Percentiles rank a stretch among this genome's conserved stretches.
Evolutionary conservation across 1,139 yeast species (phyloP).

Genomic region (Yamadazyma oceani): DNA sequence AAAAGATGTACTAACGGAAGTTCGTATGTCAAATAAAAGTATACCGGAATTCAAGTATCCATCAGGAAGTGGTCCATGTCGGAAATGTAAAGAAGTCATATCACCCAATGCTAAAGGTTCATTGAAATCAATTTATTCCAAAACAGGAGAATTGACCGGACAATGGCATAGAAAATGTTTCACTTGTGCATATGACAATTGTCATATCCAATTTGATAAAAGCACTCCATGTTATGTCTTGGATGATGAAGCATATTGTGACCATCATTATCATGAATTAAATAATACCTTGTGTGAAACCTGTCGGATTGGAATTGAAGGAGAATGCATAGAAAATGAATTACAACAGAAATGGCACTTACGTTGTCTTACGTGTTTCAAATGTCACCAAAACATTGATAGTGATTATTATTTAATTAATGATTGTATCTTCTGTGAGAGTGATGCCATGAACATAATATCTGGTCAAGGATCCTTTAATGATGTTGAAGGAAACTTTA

Average conservation of each 20-base stretch:
- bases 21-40: slow-evolving; percentile 6
- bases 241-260: slow-evolving; percentile 79
- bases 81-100: slow-evolving; percentile 55
- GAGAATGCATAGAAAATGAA: slow-evolving; percentile 83
- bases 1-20: slow-evolving; percentile 2
- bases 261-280: slow-evolving; percentile 71
- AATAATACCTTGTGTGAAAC: slow-evolving; percentile 73
- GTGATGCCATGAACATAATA: slow-evolving; percentile 31
- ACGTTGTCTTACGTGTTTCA: slow-evolving; percentile 57
- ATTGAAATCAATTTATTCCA: slow-evolving; percentile 60
- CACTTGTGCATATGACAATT: slow-evolving; percentile 55
- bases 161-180: slow-evolving; percentile 95
- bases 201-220: slow-evolving; percentile 56
- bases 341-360: slow-evolving; percentile 65
- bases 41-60: slow-evolving; percentile 29
- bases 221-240: slow-evolving; percentile 75
- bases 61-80: slow-evolving; percentile 76
- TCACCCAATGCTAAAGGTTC: slow-evolving; percentile 47
- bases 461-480: slow-evolving; percentile 23
- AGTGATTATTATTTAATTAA: slow-evolving; percentile 59
- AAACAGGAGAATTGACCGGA: slow-evolving; percentile 80
- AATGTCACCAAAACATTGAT: slow-evolving; percentile 48
- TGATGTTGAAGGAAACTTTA: slow-evolving; percentile 23
- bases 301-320: slow-evolving; percentile 82
- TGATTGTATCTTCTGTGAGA: slow-evolving; percentile 53